Base-by-base conservation (phyloP, 2,329 filamentous ascomycete genomes). In the Alternaria infectoria region DNA sequence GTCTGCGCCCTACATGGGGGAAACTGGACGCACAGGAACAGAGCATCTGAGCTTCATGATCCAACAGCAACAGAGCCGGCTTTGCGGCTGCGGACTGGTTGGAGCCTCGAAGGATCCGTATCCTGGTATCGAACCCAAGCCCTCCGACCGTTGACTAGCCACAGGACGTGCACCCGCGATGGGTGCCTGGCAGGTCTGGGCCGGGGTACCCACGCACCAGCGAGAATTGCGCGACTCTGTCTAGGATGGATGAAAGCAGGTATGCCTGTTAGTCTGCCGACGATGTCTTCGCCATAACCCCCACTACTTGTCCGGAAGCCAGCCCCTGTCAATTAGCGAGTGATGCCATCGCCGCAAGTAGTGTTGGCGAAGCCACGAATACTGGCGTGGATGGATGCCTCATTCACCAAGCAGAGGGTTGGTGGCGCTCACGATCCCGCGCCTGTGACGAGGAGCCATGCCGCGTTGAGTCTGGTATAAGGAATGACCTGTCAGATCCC, bases 71-170 rank as follows among this genome's bases (percentile, higher is more conserved):
- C 57, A 74, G 70, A 74, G 69, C 77, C 77, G 74, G 75, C 62
- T 77, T 65, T 74, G 73, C 73, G 76, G 75, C 76, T 76, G 73
- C 69, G 71, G 66, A 75, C 66, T 75, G 75, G 75, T 74, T 71
- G 71, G 74, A 77, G 77, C 77, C 73, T 77, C 71, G 75, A 74
- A 76, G 78, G 77, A 80, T 79, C 65, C 54, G 15, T 40, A 72
- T 69, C 77, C 77, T 71, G 67, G 76, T 56, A 60, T 66, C 63
- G 70, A 64, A 69, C 70, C 74, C 75, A 77, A 74, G 75, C 70
- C 76, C 67, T 71, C 70, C 72, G 76, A 74, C 76, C 74, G 76
- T 79, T 79, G 49, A 66, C 66, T 79, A 78, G 74, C 72, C 62
- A 63, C 64, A 73, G 69, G 66, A 71, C 65, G 61, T 67, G 67